These are phyloP conservation scores for Carex littledalei DNA, from an alignment of 176 grass and related monocot genomes.

Conservation along the genomic window DNA sequence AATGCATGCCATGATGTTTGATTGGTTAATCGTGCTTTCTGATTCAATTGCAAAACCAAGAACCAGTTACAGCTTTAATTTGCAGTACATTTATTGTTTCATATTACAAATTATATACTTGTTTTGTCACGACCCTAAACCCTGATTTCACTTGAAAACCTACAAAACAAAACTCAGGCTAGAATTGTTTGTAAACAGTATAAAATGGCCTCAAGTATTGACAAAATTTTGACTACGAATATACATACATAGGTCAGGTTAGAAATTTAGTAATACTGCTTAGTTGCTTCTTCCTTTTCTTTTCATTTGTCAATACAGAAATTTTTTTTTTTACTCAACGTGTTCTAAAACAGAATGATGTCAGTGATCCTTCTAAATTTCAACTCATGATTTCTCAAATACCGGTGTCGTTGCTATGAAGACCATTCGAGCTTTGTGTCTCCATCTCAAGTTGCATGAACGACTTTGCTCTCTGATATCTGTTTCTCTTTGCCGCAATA, in stretches of 20 bases:
- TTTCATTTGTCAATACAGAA: constrained; percentile 1
- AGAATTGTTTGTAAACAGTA: not conserved
- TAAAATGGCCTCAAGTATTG: constrained; percentile 7
- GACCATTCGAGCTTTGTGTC: constrained; percentile 48
- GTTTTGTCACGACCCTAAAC: not conserved
- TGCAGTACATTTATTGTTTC: not conserved
- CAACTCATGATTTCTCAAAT: constrained; percentile 25
- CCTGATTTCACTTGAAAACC: not conserved
- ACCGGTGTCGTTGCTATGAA: constrained; percentile 40
- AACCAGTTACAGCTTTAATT: not conserved
- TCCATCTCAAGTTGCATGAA: constrained; percentile 97
- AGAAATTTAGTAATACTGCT: not conserved
- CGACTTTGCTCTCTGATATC: constrained; percentile 89
- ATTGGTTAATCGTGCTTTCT: not conserved
- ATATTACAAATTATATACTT: not conserved
- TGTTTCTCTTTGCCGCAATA: constrained; percentile 88
- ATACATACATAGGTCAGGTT: constrained; percentile 7
- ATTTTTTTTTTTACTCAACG: not conserved
- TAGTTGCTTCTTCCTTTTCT: not conserved
- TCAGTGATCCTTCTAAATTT: constrained; percentile 2
- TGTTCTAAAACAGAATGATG: not conserved
- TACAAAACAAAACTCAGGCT: not conserved
- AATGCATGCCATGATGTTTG: not conserved
- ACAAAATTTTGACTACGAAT: constrained; percentile 11
- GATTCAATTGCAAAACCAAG: not conserved